These are phyloP conservation scores for Echites panduratus DNA, from an alignment of 257 asterid species.

Conservation along the genomic window DNA sequence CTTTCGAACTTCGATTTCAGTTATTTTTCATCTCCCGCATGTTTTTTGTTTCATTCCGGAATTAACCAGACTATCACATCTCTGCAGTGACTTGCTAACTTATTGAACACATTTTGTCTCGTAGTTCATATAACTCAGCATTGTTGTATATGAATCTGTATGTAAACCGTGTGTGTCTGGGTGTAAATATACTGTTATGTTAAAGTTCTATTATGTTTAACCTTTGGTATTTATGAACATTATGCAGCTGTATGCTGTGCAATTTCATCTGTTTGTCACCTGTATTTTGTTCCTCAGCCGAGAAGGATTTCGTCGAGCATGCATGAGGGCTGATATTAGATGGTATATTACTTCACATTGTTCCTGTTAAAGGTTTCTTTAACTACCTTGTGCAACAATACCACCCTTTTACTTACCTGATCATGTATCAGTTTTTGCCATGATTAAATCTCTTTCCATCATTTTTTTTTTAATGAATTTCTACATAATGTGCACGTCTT, in stretches of 20 bases:
- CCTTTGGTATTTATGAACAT: slow-evolving; percentile 2
- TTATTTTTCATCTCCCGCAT: background rate
- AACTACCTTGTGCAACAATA: slow-evolving; percentile 1
- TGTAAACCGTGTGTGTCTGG: background rate
- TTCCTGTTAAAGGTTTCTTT: slow-evolving; percentile 13
- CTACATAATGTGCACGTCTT: background rate
- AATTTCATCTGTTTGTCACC: slow-evolving; percentile 86
- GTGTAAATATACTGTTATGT: background rate
- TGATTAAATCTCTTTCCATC: background rate
- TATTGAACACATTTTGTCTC: background rate
- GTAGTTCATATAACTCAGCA: background rate
- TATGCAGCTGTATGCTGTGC: slow-evolving; percentile 87
- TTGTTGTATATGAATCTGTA: background rate
- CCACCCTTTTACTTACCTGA: background rate
- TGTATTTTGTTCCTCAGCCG: slow-evolving; percentile 86
- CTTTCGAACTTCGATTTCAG: background rate
- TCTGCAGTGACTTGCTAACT: background rate
- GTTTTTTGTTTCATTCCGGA: background rate
- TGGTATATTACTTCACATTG: slow-evolving; percentile 39
- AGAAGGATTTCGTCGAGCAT: slow-evolving; percentile 91
- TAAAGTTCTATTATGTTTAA: background rate
- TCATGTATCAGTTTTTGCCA: background rate
- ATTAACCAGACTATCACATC: no score
- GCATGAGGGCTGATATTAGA: slow-evolving; percentile 82
- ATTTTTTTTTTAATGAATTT: background rate